A percentile compares a stretch with the other conserved stretches of the same genome.
Conservation (phyloP, 371 early-diverging fungal species). For the Mucor sp. region DNA sequence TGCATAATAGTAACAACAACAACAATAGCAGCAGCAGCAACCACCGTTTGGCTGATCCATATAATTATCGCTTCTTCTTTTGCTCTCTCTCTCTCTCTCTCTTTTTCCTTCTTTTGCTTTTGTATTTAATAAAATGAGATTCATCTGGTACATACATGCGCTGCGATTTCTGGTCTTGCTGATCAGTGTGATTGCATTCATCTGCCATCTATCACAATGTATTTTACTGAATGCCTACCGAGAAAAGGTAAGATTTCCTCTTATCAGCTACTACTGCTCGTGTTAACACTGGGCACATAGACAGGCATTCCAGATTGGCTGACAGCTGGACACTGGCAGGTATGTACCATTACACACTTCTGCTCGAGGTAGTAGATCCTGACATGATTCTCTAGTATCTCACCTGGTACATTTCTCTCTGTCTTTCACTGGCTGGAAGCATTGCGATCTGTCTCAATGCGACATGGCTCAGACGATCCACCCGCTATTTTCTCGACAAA, state of each 20-base stretch:
- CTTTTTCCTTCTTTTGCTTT: not conserved
- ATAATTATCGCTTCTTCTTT: not conserved
- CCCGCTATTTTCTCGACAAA: constrained; percentile 27
- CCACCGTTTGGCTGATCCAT: not conserved
- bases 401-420: constrained; percentile 33
- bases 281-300: constrained; percentile 12
- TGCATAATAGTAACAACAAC: constrained; percentile 11
- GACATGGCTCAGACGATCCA: constrained; percentile 20
- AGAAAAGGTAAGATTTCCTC: constrained; percentile 20
- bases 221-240: constrained; percentile 26
- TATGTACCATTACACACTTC: not conserved
- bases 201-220: constrained; percentile 32
- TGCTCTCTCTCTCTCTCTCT: not conserved
- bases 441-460: constrained; percentile 28
- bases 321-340: constrained; percentile 43
- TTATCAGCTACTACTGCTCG: not conserved
- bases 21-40: not conserved
- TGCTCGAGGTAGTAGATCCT: not conserved
- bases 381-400: constrained; percentile 27
- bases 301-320: constrained; percentile 35
- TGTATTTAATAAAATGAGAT: constrained; percentile 6
- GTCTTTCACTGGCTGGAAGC: constrained; percentile 26
- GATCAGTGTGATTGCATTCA: constrained; percentile 24
- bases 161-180: constrained; percentile 12
- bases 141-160: not conserved